phyloP scores from a whole-genome alignment of 139 green algal species.

The Mesostigma viride region DNA sequence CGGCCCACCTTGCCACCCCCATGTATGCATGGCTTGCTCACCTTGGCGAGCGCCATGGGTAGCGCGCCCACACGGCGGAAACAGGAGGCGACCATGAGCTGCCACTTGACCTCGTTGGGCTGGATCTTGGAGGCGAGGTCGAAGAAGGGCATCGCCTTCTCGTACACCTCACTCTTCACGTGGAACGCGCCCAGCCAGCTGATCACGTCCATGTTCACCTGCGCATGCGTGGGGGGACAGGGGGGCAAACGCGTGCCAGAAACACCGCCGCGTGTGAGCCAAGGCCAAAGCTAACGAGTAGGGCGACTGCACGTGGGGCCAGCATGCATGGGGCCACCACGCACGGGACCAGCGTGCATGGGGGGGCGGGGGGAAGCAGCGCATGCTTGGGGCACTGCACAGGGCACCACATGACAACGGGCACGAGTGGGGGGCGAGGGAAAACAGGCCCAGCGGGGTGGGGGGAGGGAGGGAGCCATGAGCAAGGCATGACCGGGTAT shows the following conservation, averaged over 20 bases:
- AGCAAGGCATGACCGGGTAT: too few species aligned
- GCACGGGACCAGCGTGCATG: too few species aligned
- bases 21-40: too few species aligned
- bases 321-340: too few species aligned
- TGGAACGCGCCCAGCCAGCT: slow-evolving; percentile 75
- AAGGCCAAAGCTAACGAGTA: not conserved
- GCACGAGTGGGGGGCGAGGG: too few species aligned
- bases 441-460: too few species aligned
- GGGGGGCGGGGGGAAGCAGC: too few species aligned
- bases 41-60: slow-evolving; percentile 21
- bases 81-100: slow-evolving; percentile 64
- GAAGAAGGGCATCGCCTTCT: slow-evolving; percentile 52
- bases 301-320: too few species aligned
- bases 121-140: slow-evolving; percentile 63
- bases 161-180: slow-evolving; percentile 48
- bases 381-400: too few species aligned
- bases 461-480: too few species aligned
- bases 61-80: slow-evolving; percentile 48
- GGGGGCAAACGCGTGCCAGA: not conserved
- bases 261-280: not conserved
- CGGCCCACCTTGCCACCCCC: too few species aligned
- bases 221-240: not conserved
- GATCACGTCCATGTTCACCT: slow-evolving; percentile 67
- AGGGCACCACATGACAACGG: too few species aligned
- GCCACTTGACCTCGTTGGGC: slow-evolving; percentile 76